Evolutionary conservation across 441 rosid genomes (phyloP), one percentile per base, ranked within the genome.

Genomic region (Gossypium schwendimanii): DNA sequence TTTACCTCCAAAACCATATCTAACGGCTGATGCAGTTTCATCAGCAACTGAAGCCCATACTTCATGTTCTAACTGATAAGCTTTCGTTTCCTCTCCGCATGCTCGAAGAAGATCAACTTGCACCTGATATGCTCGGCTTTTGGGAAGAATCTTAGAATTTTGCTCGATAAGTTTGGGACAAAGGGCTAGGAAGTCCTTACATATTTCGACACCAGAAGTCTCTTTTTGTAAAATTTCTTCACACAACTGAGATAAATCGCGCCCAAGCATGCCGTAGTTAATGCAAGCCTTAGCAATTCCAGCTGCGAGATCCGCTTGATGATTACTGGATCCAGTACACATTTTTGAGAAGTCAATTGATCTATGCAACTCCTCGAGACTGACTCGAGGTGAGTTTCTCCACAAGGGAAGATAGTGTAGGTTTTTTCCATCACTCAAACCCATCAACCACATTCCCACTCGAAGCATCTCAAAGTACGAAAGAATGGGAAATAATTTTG

Each of bases 11-110:
- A 94, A 94, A 49, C 91, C 94, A 72, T 92, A 91, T 88, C 96
- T 89, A 73, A 94, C 93, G 53, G 96, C 94, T 61, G 91, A 86
- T 74, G 97, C 98, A 77, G 99, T 94, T 84, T 94, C 99, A 78
- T 89, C 96, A 71, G 96, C 98, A 78, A 92, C 93, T 71, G 99
- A 96, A 76, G 86, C 85, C 97, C 98, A 92, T 67, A 91, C 92
- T 77, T 84, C 86, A 65, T 80, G 84, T 67, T 94, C 98, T 83
- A 88, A 66, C 68, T 87, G 80, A 68, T 77, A 23, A 21, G 98
- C 96, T 21, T 79, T 77, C 57, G 71, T 71, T 76, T 87, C 93
- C 72, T 91, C 90, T 62, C 84, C 76, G 71, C 98, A 91, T 53
- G 89, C 94, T 72, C 87, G 87, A 76, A 87, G 96, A 79, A 94